Evolutionary conservation across 352 stramenopile species (phyloP), one percentile per base, ranked within the genome.

Genomic region (Globisporangium paddicum): DNA sequence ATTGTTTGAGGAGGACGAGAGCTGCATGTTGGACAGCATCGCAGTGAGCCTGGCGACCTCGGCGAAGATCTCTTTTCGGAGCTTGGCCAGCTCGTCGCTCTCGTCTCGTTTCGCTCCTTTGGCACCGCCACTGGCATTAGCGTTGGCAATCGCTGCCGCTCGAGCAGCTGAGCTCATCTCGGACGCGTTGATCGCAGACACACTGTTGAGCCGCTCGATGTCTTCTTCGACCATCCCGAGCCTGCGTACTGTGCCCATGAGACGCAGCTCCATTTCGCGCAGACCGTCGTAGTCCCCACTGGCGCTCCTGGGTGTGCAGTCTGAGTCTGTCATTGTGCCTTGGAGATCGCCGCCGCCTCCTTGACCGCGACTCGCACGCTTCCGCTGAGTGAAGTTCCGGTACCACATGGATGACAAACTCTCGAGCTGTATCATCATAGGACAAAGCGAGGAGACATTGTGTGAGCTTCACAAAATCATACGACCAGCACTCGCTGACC

Each of bases 401-500:
- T 90, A 77, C 81, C 81, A 89, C 61, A 86, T 72, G 9, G 74
- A 82, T 71, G 69, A 87, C 21, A 90, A 42, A 10, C 56, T 59
- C 57, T 89, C 76, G 18, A 90, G 55, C 69, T 80, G 47, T 32
- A 32, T 32, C n/a, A 32, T 6, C 28, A 28, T 14, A 19, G 18
- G 23, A 2, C 38, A 44, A 19, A n/a, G n/a, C n/a, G 9, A 23
- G 18, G 13, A 30, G 23, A 16, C 3, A 34, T 32, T 23, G n/a
- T 44, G 21, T 21, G 19, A 11, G 28, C 10, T 11, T 45, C 53
- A 58, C 32, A 54, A n/a, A n/a, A 44, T 28, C 18, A 60, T 55
- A 45, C 23, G 40, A 18, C 14, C 38, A 48, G 9, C 25, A 48
- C 21, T 26, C 58, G 16, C 28, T 4, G 10, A 21, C 28, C 6